Conservation (phyloP, 768 basidiomycete species). For the Russula foetens region DNA sequence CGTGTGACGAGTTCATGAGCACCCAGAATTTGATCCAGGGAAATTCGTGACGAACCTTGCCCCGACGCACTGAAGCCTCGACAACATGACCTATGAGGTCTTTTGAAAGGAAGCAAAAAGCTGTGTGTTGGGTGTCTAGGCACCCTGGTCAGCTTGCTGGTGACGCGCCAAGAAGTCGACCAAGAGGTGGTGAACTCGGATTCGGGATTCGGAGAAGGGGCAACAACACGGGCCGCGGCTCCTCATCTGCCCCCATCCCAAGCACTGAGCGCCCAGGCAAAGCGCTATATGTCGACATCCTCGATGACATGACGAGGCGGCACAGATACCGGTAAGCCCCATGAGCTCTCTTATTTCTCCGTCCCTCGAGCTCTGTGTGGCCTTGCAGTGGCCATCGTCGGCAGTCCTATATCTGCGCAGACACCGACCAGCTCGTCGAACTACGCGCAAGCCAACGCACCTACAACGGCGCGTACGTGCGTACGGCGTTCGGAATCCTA, state of each 20-base stretch:
- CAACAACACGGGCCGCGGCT: no score
- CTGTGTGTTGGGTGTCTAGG: not conserved
- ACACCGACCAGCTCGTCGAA: constrained; percentile 43
- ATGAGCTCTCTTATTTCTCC: no score
- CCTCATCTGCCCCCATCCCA: no score
- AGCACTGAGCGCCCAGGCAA: no score
- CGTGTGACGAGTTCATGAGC: not conserved
- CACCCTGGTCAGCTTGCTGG: no score
- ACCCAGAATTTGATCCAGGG: not conserved
- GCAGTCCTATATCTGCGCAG: constrained; percentile 28
- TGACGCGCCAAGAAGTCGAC: no score
- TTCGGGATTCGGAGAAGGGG: no score
- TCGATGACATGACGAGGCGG: not conserved
- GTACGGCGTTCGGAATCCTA: constrained; percentile 65
- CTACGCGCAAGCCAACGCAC: constrained; percentile 75
- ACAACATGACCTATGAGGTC: constrained; percentile 11
- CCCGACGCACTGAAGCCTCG: constrained; percentile 10
- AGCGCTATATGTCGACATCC: not conserved
- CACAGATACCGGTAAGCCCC: constrained; percentile 8
- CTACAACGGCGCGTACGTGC: constrained; percentile 74
- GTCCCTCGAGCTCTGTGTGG: not conserved
- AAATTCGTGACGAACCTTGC: not conserved
- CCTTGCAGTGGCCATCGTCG: constrained; percentile 27
- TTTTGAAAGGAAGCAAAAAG: not conserved
- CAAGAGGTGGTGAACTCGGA: no score